Percentiles rank a stretch among this genome's conserved stretches.
Evolutionary conservation across 2,329 filamentous ascomycete species (phyloP).

Genomic region (Biscogniauxia marginata): DNA sequence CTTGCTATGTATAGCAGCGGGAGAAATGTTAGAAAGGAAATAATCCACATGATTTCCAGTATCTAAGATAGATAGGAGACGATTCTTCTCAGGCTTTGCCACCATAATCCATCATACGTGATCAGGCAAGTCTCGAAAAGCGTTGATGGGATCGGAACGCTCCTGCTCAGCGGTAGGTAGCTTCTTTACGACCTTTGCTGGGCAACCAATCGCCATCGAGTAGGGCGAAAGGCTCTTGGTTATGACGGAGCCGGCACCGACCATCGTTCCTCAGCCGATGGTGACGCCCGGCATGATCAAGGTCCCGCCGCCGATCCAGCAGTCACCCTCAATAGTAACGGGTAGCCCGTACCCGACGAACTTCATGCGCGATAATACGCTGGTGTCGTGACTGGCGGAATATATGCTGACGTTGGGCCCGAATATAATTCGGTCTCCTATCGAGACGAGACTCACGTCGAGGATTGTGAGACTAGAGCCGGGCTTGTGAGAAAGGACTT

Average conservation of each 20-base stretch:
- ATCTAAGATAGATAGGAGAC: too few species aligned
- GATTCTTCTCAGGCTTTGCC: too few species aligned
- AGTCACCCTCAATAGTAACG: slow-evolving; percentile 51
- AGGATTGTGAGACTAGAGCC: slow-evolving; percentile 63
- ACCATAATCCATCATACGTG: too few species aligned
- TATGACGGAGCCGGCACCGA: slow-evolving; percentile 50
- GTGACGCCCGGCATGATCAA: slow-evolving; percentile 52
- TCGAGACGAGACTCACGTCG: slow-evolving; percentile 68
- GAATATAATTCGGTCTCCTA: slow-evolving; percentile 69
- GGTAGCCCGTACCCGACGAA: slow-evolving; percentile 46
- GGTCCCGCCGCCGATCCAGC: slow-evolving; percentile 53
- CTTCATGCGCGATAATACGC: slow-evolving; percentile 49
- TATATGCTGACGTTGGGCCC: slow-evolving; percentile 72
- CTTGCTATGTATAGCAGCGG: too few species aligned
- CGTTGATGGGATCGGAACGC: too few species aligned
- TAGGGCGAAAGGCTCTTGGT: slow-evolving; percentile 49
- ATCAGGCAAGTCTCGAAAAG: too few species aligned
- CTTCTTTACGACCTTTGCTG: slow-evolving; percentile 50
- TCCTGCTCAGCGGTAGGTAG: too few species aligned
- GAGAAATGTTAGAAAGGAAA: too few species aligned
- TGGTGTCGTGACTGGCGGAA: slow-evolving; percentile 69
- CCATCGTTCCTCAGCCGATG: slow-evolving; percentile 50
- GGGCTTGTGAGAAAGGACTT: too few species aligned
- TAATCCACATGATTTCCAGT: too few species aligned
- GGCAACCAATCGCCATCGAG: slow-evolving; percentile 47